Conservation (phyloP, 2,329 filamentous ascomycete species). For the Trichophyton rubrum region DNA sequence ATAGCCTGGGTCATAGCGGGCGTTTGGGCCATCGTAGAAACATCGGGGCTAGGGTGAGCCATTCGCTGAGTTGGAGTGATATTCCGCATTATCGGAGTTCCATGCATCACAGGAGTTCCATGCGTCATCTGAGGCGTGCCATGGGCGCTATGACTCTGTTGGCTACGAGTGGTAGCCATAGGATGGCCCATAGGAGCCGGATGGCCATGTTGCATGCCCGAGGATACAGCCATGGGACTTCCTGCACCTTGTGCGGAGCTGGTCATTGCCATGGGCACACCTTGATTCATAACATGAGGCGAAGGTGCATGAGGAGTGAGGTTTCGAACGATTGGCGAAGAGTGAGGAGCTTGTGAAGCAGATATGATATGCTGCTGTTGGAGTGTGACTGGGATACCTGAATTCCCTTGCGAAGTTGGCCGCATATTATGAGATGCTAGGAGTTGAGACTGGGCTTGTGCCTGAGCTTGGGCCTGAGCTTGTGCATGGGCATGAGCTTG, state of each 20-base stretch:
- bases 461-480: constrained; percentile 8
- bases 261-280: constrained; percentile 34
- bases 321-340: constrained; percentile 37
- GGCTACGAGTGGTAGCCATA: constrained; percentile 35
- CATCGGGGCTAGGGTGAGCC: constrained; percentile 34
- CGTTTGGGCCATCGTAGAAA: constrained; percentile 31
- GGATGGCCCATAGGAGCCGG: constrained; percentile 34
- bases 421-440: constrained; percentile 40
- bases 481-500: constrained; percentile 3
- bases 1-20: constrained; percentile 35
- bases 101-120: constrained; percentile 36
- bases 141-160: constrained; percentile 36
- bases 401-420: constrained; percentile 34
- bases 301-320: constrained; percentile 37
- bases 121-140: constrained; percentile 38
- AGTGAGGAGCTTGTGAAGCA: constrained; percentile 31
- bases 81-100: constrained; percentile 37
- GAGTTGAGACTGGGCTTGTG: constrained; percentile 14
- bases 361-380: constrained; percentile 24
- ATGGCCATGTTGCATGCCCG: constrained; percentile 36
- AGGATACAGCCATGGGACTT: constrained; percentile 35
- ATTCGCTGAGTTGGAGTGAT: constrained; percentile 37
- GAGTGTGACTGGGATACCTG: constrained; percentile 17
- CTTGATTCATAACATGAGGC: constrained; percentile 27
- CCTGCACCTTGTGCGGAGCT: constrained; percentile 35